These are phyloP conservation scores for Rosa hybrid DNA, from an alignment of 331 rosid genomes.

Conservation along the genomic window DNA sequence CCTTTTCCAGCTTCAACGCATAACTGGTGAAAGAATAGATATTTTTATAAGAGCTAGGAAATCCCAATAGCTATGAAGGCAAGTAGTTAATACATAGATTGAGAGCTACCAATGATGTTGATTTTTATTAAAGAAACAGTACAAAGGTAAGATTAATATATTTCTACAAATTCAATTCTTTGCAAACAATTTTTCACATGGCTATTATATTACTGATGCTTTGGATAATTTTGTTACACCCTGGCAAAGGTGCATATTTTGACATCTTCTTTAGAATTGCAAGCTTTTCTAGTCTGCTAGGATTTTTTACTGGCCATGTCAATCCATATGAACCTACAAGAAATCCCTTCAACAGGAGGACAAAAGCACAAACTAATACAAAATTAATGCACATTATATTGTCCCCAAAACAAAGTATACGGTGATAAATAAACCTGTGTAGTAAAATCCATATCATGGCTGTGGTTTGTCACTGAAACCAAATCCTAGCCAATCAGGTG, in stretches of 20 bases:
- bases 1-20: slow-evolving; percentile 86
- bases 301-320: slow-evolving; percentile 89
- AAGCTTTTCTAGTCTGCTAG: slow-evolving; percentile 68
- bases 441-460: too few species aligned
- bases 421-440: too few species aligned
- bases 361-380: neutral
- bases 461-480: too few species aligned
- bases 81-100: neutral
- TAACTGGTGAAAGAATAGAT: slow-evolving; percentile 53
- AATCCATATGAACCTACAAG: slow-evolving; percentile 96
- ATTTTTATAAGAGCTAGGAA: slow-evolving; percentile 23
- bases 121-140: neutral
- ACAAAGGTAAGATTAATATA: neutral
- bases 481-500: too few species aligned
- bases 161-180: neutral
- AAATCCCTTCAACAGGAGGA: slow-evolving; percentile 68
- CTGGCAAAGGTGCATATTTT: neutral
- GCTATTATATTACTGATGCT: neutral
- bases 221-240: neutral
- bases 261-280: slow-evolving; percentile 49
- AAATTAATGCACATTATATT: too few species aligned
- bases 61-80: neutral
- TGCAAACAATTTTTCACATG: neutral
- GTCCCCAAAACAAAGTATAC: too few species aligned
- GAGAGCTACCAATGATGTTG: too few species aligned